Conservation (phyloP, 331 rosid species). For the Arachis monticola region DNA sequence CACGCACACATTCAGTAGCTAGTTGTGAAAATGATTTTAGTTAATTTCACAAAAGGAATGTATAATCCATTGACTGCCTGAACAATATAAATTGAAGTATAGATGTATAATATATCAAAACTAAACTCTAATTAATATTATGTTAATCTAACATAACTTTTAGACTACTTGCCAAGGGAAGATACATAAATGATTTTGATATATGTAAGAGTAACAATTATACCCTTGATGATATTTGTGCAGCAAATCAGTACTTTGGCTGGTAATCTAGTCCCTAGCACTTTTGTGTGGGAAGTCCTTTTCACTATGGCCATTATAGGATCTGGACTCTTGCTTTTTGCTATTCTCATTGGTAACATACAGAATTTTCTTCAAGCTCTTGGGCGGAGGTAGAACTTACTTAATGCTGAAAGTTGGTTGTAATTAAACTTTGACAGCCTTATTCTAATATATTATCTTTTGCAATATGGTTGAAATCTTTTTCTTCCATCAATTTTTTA, state of each 20-base stretch:
- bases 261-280: slow-evolving; percentile 69
- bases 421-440: not conserved
- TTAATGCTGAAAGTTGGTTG: slow-evolving; percentile 1
- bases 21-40: not conserved
- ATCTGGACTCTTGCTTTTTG: slow-evolving; percentile 78
- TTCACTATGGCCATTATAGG: slow-evolving; percentile 70
- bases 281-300: slow-evolving; percentile 65
- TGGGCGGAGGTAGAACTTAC: slow-evolving; percentile 61
- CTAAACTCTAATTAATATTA: not conserved
- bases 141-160: not conserved
- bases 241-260: slow-evolving; percentile 90
- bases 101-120: not conserved
- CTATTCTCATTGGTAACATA: slow-evolving; percentile 81
- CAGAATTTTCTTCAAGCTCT: slow-evolving; percentile 85
- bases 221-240: slow-evolving; percentile 32
- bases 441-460: not conserved
- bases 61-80: no score
- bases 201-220: not conserved
- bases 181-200: not conserved
- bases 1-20: not conserved
- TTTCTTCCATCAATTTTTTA: slow-evolving; percentile 20
- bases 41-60: not conserved
- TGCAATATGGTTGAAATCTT: not conserved
- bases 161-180: not conserved
- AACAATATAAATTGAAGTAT: no score